Evolutionary conservation across 2,329 filamentous ascomycete species (phyloP), one percentile per base, ranked within the genome.

Genomic region (Fusarium sublunatum): DNA sequence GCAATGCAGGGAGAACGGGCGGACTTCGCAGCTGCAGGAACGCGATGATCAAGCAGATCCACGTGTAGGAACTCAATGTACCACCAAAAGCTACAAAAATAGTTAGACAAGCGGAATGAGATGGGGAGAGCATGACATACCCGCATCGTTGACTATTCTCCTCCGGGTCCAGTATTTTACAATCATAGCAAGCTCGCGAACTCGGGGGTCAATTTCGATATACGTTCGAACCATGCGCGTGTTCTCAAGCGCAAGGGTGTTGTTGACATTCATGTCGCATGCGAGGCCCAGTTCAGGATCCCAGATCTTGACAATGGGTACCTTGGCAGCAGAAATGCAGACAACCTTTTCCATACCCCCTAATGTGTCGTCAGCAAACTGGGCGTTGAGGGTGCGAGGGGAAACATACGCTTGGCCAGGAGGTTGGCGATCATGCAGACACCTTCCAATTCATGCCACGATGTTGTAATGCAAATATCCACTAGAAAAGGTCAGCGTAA

Each of bases 251-350:
- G 95, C 95, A 49, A 96, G 78, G 1, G 93, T 95, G 71, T 98
- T 99, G 80, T 99, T 99, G 79, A 99, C 93, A 70, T 99, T 99
- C 90, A 99, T 95, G 74, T 99, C 95, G 76, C 93, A 97, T 13
- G 93, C 91, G 46, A 99, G 82, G 65, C 89, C 83, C 54, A 97
- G 82, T 75, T 97, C 92, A 4, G 95, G 95, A 75, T 99, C 95
- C 93, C 95, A 99, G 53, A 97, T 91, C 81, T 98, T 98, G 69
- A 99, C 95, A 72, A 99, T 99, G 5, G 95, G 94, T 12, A 99
- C 95, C 77, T 97, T 98, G 58, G 95, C 95, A 38, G 91, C 91
- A 26, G 92, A 92, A 48, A 98, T 92, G 75, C 95, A 99, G 24
- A 97, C 91, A 2, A 99, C 93, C 71, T 92, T 92, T 76, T 98